Evolutionary conservation across 2,329 filamentous ascomycete species (phyloP), one percentile per base, ranked within the genome.

Genomic region (Cercospora brassicicola): DNA sequence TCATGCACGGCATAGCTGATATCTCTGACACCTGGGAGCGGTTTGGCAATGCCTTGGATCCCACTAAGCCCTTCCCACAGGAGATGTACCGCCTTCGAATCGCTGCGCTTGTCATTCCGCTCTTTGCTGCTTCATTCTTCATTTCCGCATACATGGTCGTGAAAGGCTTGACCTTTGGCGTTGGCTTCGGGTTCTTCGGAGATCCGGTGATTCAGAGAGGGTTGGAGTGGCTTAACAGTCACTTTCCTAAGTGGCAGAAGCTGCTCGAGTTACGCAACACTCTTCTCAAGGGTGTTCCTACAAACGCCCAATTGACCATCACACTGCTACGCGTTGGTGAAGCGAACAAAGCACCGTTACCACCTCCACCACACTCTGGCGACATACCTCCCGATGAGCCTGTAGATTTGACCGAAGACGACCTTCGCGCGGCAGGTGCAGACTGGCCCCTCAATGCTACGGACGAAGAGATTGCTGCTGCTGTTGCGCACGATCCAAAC

Each of bases 281-380:
- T 0, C 77, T 95, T 1, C 86, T 96, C 61, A 92, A 91, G 76
- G 91, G 92, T 2, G 89, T 95, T 0, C 93, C 93, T 0, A 96
- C 92, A 1, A 95, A 96, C 76, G 91, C 92, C 3, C 93, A 96
- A 76, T 86, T 96, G 18, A 89, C 92, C 0, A 82, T 96, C 30
- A 96, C 92, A 0, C 84, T 96, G 1, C 87, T 96, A 10, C 90
- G 93, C 4, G 88, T 94, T 31, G 92, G 92, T 48, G 93, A 96
- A 79, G 87, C 87, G 10, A 94, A 94, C 79, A 91, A 91, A 72
- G 89, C 91, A 0, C 93, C 93, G 0, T 79, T 96, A 0, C 91
- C 92, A 31, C 83, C 86, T 10, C 86, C 86, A 23, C 86, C 86
- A 15, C 78, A 77, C 15, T 79, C 82, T 23, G 2, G 36, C n/a